These are phyloP conservation scores for Paraphaeosphaeria sporulosa DNA, from an alignment of 2,329 filamentous ascomycete species.

Conservation along the genomic window DNA sequence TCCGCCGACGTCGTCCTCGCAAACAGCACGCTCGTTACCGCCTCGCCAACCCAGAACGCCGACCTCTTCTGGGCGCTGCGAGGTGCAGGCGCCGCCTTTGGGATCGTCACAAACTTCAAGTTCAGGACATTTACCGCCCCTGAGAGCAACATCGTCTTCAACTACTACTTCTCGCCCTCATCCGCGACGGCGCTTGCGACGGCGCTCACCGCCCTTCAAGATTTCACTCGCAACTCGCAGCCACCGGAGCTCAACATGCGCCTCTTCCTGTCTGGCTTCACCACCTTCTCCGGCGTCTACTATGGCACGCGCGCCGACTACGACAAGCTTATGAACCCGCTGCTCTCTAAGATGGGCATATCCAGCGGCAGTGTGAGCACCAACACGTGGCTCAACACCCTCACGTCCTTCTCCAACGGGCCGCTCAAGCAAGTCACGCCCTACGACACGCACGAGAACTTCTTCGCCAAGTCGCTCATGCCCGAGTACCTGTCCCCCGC, in stretches of 20 bases:
- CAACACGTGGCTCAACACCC: conserved; percentile 32
- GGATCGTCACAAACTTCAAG: conserved; percentile 47
- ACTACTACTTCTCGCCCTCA: conserved; percentile 26
- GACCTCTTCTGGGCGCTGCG: conserved; percentile 53
- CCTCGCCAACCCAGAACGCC: conserved; percentile 39
- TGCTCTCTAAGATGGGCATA: conserved; percentile 31
- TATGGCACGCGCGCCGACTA: conserved; percentile 32
- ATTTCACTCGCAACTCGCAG: conserved; percentile 33
- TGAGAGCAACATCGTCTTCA: conserved; percentile 35
- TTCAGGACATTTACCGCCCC: conserved; percentile 40
- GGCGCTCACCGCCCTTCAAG: conserved; percentile 29
- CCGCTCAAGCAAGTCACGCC: conserved; percentile 26
- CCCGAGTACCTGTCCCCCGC: conserved; percentile 25
- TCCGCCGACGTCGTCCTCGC: conserved; percentile 42
- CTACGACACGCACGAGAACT: conserved; percentile 38
- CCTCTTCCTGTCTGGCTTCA: conserved; percentile 27
- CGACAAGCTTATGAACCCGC: conserved; percentile 33
- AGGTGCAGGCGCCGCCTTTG: conserved; percentile 51
- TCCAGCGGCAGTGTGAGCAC: conserved; percentile 12
- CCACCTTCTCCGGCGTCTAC: conserved; percentile 34
- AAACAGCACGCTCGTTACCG: conserved; percentile 44
- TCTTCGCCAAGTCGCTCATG: conserved; percentile 40
- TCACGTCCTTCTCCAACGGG: conserved; percentile 30
- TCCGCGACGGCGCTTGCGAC: conserved; percentile 25
- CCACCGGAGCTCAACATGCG: conserved; percentile 38